phyloP scores from a whole-genome alignment of 257 asterid species.

The Nicotiana paniculata region DNA sequence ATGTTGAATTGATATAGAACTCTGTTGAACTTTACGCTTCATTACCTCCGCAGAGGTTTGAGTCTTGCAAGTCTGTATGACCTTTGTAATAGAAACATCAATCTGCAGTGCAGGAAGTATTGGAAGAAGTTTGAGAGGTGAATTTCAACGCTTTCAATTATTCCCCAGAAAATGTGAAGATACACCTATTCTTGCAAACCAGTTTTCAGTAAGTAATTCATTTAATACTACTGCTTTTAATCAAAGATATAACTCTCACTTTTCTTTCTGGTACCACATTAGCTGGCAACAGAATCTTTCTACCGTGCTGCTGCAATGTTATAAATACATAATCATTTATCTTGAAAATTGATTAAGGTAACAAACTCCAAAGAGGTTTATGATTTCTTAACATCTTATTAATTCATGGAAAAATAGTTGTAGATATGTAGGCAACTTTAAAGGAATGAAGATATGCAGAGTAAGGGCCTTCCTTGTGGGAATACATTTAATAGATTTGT shows the following conservation, averaged over 20 bases:
- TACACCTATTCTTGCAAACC: slow-evolving; percentile 73
- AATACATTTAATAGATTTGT: background rate
- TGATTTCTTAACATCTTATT: background rate
- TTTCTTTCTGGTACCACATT: background rate
- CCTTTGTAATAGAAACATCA: slow-evolving; percentile 12
- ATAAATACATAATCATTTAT: background rate
- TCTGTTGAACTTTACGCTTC: background rate
- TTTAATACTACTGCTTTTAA: background rate
- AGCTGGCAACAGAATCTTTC: background rate
- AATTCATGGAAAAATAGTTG: background rate
- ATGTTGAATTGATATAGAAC: background rate
- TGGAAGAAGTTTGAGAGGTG: slow-evolving; percentile 92
- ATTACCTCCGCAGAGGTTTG: background rate
- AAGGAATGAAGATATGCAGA: background rate
- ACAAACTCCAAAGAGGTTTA: background rate
- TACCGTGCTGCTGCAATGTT: background rate
- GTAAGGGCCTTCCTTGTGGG: background rate
- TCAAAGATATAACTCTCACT: background rate
- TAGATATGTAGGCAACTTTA: background rate
- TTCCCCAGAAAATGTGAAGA: slow-evolving; percentile 91
- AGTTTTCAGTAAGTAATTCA: slow-evolving; percentile 77
- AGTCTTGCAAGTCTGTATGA: no score
- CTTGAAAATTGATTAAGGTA: background rate
- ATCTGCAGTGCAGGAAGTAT: slow-evolving; percentile 90
- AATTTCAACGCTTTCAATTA: slow-evolving; percentile 79